Evolutionary conservation across 2,329 filamentous ascomycete species (phyloP), one percentile per base, ranked within the genome.

Genomic region (Microcera coccophila): DNA sequence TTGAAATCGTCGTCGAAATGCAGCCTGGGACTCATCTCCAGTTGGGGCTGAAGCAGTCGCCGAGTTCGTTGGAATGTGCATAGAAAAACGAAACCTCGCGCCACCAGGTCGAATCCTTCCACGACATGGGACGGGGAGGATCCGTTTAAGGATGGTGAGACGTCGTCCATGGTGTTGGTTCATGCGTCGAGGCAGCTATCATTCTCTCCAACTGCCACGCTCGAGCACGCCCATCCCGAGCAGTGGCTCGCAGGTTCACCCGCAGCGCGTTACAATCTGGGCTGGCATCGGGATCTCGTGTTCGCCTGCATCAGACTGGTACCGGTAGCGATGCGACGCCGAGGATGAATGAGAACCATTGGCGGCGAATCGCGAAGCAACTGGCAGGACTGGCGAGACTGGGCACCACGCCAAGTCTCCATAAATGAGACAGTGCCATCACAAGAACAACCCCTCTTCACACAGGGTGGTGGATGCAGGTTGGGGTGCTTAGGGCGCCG

Each of bases 401-500:
- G 29, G 31, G 22, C 21, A 18, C 19, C 20, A 36, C 26, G 20
- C 18, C 35, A 32, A 29, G 31, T 31, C 31, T 39, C 32, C 42
- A 39, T 37, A 16, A 1, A 22, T 5, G 4, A 16, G 21, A 48
- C 46, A 45, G 46, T 48, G 46, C 24, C 21, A 34, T 11, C 15
- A n/a, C 9, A 22, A 20, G 38, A 38, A 45, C 39, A 38, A 36
- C 38, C 29, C 35, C 35, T 35, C 16, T 5, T 44, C 35, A 31
- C 41, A 47, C 41, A 35, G 35, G 38, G 33, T 36, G 22, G 41
- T 41, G 38, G 45, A 20, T 38, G 19, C 20, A 19, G 14, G 15
- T 39, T 31, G 14, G 43, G 33, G 33, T 9, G 24, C 39, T 54
- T 48, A 43, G 15, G 41, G 44, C 20, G 29, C 14, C 29, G 28